Evolutionary conservation across 306 rosid genomes (phyloP).

Genomic region (Cucurbita argyrosperma): DNA sequence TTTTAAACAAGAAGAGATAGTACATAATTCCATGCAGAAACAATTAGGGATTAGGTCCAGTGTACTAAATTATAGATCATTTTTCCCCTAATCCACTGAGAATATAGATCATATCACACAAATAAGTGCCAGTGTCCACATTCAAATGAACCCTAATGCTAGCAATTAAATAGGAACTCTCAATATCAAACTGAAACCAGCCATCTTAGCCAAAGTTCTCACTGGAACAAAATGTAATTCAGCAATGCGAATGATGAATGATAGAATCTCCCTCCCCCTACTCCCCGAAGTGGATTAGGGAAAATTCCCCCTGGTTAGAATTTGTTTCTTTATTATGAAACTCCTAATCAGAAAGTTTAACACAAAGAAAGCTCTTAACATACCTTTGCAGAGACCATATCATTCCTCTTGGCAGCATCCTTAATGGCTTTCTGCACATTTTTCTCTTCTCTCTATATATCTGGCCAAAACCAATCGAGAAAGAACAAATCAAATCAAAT

Average conservation of each 20-base stretch:
- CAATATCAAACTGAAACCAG: background rate
- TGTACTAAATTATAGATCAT: background rate
- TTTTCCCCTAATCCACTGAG: background rate
- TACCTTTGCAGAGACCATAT: conserved; percentile 96
- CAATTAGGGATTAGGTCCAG: background rate
- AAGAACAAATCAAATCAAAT: conserved; percentile 12
- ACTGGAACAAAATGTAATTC: background rate
- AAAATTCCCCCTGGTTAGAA: background rate
- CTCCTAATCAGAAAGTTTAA: background rate
- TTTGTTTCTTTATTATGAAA: background rate
- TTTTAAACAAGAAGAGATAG: background rate
- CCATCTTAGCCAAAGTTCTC: background rate
- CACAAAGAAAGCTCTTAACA: background rate
- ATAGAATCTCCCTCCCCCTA: background rate
- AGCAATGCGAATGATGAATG: background rate
- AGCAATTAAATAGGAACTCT: background rate
- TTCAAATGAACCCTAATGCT: background rate
- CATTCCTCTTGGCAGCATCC: conserved; percentile 94
- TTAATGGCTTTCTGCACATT: conserved; percentile 73
- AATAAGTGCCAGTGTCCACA: background rate
- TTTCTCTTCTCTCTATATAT: conserved; percentile 80
- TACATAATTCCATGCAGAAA: background rate
- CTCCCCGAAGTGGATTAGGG: background rate
- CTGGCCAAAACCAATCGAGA: conserved; percentile 14
- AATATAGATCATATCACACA: background rate